Conservation (phyloP, 306 rosid species). For the Cucurbita ficifolia region DNA sequence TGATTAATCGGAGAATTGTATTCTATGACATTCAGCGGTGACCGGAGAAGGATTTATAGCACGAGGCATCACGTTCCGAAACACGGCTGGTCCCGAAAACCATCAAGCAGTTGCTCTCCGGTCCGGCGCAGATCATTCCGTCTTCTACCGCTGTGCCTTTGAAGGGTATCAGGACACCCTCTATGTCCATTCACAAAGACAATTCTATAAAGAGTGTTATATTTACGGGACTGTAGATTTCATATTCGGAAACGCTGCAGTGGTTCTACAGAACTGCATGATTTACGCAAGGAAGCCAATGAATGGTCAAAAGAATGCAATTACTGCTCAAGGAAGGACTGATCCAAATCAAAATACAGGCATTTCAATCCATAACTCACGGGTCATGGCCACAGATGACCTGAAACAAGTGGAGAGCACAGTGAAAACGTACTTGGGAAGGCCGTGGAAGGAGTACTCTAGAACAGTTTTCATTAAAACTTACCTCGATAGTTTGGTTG, state of each 20-base stretch:
- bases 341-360: constrained; percentile 43
- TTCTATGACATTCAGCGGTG: constrained; percentile 22
- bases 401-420: constrained; percentile 13
- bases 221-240: constrained; percentile 43
- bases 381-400: constrained; percentile 28
- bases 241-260: constrained; percentile 46
- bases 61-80: constrained; percentile 36
- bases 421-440: constrained; percentile 27
- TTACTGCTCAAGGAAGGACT: constrained; percentile 43
- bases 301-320: constrained; percentile 19
- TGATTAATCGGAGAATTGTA: neutral
- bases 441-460: constrained; percentile 43
- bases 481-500: constrained; percentile 21
- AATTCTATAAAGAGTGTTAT: constrained; percentile 43
- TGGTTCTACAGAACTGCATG: constrained; percentile 31
- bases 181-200: constrained; percentile 40
- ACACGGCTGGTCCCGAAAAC: constrained; percentile 40
- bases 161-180: constrained; percentile 56
- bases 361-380: constrained; percentile 23
- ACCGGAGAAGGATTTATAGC: constrained; percentile 38
- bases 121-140: constrained; percentile 36
- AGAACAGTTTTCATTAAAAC: constrained; percentile 25
- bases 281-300: constrained; percentile 33
- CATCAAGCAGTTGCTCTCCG: constrained; percentile 53
- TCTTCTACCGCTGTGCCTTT: constrained; percentile 36